Percentiles rank a stretch among this genome's conserved stretches.
phyloP scores from a whole-genome alignment of 495 filamentous ascomycete genomes.

The Xylaria bambusicola region DNA sequence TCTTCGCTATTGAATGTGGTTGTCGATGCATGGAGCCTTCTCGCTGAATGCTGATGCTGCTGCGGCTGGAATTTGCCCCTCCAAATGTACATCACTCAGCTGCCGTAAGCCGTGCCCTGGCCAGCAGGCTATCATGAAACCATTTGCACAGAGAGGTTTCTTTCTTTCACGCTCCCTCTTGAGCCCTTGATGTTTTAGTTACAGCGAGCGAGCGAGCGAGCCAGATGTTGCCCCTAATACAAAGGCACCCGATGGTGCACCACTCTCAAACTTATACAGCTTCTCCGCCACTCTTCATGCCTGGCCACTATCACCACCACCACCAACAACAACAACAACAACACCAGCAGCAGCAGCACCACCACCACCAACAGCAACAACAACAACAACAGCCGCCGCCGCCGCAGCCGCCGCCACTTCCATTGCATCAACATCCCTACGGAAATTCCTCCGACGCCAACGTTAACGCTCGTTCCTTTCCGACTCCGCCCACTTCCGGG shows the following conservation, averaged over 20 bases:
- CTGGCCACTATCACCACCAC: slow-evolving; percentile 18
- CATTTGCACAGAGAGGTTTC: slow-evolving; percentile 21
- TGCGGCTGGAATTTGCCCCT: slow-evolving; percentile 20
- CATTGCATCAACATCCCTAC: slow-evolving; percentile 1
- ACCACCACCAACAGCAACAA: background rate
- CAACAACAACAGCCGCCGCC: background rate
- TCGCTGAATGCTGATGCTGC: slow-evolving; percentile 10
- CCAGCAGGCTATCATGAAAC: slow-evolving; percentile 42
- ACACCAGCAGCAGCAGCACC: background rate
- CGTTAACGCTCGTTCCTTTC: slow-evolving; percentile 19
- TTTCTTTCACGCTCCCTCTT: slow-evolving; percentile 23
- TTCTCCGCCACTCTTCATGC: slow-evolving; percentile 32
- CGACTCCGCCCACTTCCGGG: slow-evolving; percentile 19
- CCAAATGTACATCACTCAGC: slow-evolving; percentile 32
- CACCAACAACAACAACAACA: slow-evolving; percentile 1
- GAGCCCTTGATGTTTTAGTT: slow-evolving; percentile 20
- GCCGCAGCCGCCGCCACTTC: background rate
- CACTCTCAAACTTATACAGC: slow-evolving; percentile 33
- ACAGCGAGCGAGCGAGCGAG: slow-evolving; percentile 7
- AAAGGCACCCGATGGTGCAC: slow-evolving; percentile 53
- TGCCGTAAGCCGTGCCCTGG: slow-evolving; percentile 40
- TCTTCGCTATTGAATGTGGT: background rate
- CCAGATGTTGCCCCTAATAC: slow-evolving; percentile 48
- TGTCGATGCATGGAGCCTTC: slow-evolving; percentile 11
- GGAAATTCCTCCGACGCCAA: slow-evolving; percentile 6